Conservation (phyloP, 306 rosid genomes). For the Gastrolobium bilobum region DNA sequence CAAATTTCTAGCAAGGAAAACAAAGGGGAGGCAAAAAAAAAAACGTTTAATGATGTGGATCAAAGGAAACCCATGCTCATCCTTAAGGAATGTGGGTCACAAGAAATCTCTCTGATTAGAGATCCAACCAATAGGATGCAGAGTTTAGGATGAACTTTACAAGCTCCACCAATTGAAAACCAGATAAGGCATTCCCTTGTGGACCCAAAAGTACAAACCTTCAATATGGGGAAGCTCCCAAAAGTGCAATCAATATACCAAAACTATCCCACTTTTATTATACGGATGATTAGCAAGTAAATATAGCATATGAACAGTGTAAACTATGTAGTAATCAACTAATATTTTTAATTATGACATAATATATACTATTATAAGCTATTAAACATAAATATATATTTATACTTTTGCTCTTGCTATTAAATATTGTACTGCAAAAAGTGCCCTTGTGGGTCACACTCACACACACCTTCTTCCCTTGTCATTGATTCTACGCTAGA, state of each 20-base stretch:
- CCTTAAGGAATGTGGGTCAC: constrained; percentile 34
- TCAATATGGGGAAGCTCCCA: background rate
- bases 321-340: background rate
- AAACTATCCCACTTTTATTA: background rate
- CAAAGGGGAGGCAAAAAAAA: background rate
- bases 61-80: constrained; percentile 43
- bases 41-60: background rate
- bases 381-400: too few species aligned
- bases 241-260: constrained; percentile 47
- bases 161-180: constrained; percentile 52
- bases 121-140: constrained; percentile 49
- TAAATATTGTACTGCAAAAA: constrained; percentile 51
- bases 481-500: background rate
- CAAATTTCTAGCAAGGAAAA: constrained; percentile 41
- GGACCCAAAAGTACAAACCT: constrained; percentile 42
- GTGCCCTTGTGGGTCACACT: constrained; percentile 57
- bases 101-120: constrained; percentile 57
- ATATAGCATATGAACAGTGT: background rate
- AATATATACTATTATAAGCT: too few species aligned
- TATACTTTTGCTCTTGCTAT: background rate
- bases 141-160: constrained; percentile 50
- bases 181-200: constrained; percentile 55
- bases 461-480: background rate
- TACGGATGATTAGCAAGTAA: background rate
- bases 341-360: too few species aligned